Evolutionary conservation across 2,329 filamentous ascomycete genomes (phyloP), one percentile per base, ranked within the genome.

Genomic region (Blastomyces emzantsi): DNA sequence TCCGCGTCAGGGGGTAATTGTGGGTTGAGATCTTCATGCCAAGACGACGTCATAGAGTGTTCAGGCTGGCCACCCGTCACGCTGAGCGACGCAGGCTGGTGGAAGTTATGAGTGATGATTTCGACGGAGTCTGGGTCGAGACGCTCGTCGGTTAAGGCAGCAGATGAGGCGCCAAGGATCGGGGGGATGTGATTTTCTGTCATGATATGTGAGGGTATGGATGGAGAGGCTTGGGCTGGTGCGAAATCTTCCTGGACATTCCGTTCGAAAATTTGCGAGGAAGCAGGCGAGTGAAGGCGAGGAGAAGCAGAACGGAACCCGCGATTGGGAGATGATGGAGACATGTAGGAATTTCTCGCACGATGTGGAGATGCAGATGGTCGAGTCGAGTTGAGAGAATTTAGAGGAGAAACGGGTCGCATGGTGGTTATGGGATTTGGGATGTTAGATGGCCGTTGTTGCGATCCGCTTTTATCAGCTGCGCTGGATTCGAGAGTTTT

Each of bases 181-280:
- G 93, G 85, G 8, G 93, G 93, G 69, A 97, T 97, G 73, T 92
- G 85, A 77, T 97, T 92, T 75, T 97, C 93, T 8, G 91, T 96
- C 70, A 92, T 87, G 70, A 97, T 96, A 73, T 97, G 93, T 8
- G 90, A 87, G 2, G 93, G 93, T 66, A 97, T 94, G n/a, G 90
- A 90, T 0, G 90, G 87, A 2, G 90, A 93, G 66, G 83, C 86
- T 65, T 91, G 88, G 51, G 83, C 79, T n/a, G 85, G 77, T 3
- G 83, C 71, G 39, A 84, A 80, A 70, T 85, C 85, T 71, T 97
- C 92, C 76, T 97, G 93, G 30, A 97, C 93, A 74, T 92, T 90
- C 71, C 93, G 89, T 79, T 97, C 93, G 73, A 97, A 97, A 70
- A 97, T 97, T 70, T 84, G 80, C 58, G 83, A 85, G 25, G 83